These are phyloP conservation scores for Spongiforma sp. DNA, from an alignment of 1,284 basidiomycete species.

Conservation along the genomic window DNA sequence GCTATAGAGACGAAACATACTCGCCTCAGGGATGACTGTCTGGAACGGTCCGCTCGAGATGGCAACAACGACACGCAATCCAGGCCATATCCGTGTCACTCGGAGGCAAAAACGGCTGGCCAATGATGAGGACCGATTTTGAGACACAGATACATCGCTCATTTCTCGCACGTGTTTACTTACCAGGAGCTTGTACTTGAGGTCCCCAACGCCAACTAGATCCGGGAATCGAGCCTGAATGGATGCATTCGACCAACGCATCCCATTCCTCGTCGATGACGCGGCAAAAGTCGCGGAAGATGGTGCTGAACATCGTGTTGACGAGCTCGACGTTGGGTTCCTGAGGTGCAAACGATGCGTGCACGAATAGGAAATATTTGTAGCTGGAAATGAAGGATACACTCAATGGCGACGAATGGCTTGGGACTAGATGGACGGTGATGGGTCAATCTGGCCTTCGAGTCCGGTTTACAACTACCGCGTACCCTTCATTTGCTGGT, in stretches of 20 bases:
- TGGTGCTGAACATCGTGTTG: slow-evolving; percentile 28
- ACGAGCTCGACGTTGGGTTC: slow-evolving; percentile 29
- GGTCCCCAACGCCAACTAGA: slow-evolving; percentile 11
- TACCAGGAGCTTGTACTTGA: slow-evolving; percentile 24
- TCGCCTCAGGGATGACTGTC: slow-evolving; percentile 25
- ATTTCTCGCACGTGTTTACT: not conserved
- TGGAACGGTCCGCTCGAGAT: slow-evolving; percentile 33
- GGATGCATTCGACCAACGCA: slow-evolving; percentile 25
- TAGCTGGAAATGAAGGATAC: slow-evolving; percentile 28
- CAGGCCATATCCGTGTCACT: slow-evolving; percentile 28
- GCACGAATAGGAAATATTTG: slow-evolving; percentile 30
- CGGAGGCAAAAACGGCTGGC: slow-evolving; percentile 22
- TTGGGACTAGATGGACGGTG: slow-evolving; percentile 12
- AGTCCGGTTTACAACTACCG: no score
- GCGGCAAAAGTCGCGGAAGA: slow-evolving; percentile 27
- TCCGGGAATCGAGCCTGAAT: slow-evolving; percentile 22
- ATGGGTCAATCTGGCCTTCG: not conserved
- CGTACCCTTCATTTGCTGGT: slow-evolving; percentile 19
- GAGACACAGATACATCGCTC: not conserved
- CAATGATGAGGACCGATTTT: no score
- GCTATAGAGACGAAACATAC: no score
- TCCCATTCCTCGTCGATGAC: slow-evolving; percentile 26
- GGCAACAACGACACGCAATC: slow-evolving; percentile 18
- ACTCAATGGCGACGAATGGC: slow-evolving; percentile 28
- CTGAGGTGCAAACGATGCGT: slow-evolving; percentile 28